A percentile compares a stretch with the other conserved stretches of the same genome.
Evolutionary conservation across 257 asterid genomes (phyloP).

Genomic region (Haberlea rhodopensis): DNA sequence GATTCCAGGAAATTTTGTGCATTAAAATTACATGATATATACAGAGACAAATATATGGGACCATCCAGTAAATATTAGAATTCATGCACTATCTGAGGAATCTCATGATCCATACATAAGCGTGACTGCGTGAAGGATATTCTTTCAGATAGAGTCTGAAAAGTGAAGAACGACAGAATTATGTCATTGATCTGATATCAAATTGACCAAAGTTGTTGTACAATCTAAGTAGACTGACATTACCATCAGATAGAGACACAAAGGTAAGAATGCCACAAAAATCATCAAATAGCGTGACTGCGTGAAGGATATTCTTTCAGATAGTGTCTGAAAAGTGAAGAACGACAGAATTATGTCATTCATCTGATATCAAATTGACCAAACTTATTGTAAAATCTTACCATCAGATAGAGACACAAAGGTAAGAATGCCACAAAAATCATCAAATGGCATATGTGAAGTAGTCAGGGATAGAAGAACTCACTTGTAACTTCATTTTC

Average conservation of each 20-base stretch:
- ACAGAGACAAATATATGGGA: constrained; percentile 9
- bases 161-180: not conserved
- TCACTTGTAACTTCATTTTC: constrained; percentile 81
- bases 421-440: constrained; percentile 16
- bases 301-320: not conserved
- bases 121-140: not conserved
- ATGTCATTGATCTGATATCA: not conserved
- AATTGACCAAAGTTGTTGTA: not conserved
- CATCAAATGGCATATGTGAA: constrained; percentile 5
- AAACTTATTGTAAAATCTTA: not conserved
- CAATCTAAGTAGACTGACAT: constrained; percentile 6
- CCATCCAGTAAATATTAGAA: not conserved
- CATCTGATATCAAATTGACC: not conserved
- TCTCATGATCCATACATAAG: not conserved
- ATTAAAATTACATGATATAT: not conserved
- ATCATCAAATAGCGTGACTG: not conserved
- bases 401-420: constrained; percentile 19
- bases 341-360: not conserved
- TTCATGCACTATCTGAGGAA: not conserved
- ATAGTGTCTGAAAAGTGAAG: not conserved
- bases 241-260: constrained; percentile 19
- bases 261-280: constrained; percentile 18
- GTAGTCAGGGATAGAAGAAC: constrained; percentile 26
- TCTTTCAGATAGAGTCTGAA: not conserved
- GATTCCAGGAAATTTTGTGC: not conserved